Evolutionary conservation across 2,329 filamentous ascomycete species (phyloP).

Genomic region (Hypoxylon sp.): DNA sequence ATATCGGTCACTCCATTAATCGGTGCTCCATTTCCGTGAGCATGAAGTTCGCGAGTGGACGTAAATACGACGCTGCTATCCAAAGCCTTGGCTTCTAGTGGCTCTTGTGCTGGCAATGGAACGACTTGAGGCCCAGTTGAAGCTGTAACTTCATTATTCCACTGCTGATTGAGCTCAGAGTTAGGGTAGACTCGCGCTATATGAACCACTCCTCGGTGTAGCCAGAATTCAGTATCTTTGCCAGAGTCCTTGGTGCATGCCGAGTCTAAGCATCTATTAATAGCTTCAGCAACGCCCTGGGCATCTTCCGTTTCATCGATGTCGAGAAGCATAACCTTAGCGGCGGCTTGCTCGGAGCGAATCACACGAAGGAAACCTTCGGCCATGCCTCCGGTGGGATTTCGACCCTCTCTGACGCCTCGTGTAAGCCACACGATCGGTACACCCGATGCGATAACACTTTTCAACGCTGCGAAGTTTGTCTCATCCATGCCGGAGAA

Average conservation of each 20-base stretch:
- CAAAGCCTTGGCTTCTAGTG: not conserved
- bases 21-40: slow-evolving; percentile 9
- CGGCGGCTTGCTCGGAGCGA: slow-evolving; percentile 25
- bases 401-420: slow-evolving; percentile 43
- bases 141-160: not conserved
- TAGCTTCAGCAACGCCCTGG: slow-evolving; percentile 27
- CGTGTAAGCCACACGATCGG: slow-evolving; percentile 44
- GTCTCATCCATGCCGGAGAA: slow-evolving; percentile 28
- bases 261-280: slow-evolving; percentile 33
- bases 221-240: slow-evolving; percentile 49
- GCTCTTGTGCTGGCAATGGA: slow-evolving; percentile 20
- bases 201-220: slow-evolving; percentile 44
- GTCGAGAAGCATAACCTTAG: slow-evolving; percentile 43
- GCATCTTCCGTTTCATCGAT: slow-evolving; percentile 35
- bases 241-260: slow-evolving; percentile 35
- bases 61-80: not conserved
- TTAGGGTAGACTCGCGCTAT: slow-evolving; percentile 39
- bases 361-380: slow-evolving; percentile 41
- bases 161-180: not conserved
- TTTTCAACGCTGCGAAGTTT: slow-evolving; percentile 40
- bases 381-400: slow-evolving; percentile 34
- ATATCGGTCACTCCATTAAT: not conserved
- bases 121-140: slow-evolving; percentile 14
- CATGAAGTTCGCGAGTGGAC: slow-evolving; percentile 20
- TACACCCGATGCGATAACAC: slow-evolving; percentile 33